Evolutionary conservation across 345 rosid genomes (phyloP).

Genomic region (Rhodomyrtus tomentosa): DNA sequence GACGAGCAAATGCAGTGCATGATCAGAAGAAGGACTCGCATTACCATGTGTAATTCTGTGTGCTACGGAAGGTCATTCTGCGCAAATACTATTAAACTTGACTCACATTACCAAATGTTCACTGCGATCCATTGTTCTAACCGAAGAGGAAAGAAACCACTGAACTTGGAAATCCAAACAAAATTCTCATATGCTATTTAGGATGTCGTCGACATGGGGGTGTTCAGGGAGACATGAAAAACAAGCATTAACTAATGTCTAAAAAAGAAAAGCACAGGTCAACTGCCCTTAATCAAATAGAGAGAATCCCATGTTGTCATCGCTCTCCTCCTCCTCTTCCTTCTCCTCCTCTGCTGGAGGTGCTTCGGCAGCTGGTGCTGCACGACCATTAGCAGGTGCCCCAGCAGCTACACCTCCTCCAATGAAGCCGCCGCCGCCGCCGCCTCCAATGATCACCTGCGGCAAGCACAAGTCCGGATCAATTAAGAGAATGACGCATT

Average conservation of each 20-base stretch:
- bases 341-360: conserved; percentile 46
- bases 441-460: conserved; percentile 47
- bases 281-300: conserved; percentile 38
- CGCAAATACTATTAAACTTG: neutral
- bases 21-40: neutral
- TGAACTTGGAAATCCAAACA: neutral
- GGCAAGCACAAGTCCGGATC: neutral
- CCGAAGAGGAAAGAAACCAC: neutral
- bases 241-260: neutral
- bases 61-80: neutral
- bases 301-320: conserved; percentile 61
- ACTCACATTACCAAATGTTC: neutral
- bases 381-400: conserved; percentile 32
- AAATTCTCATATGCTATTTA: neutral
- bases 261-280: neutral
- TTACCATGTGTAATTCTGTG: too few species aligned
- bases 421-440: conserved; percentile 30
- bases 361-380: conserved; percentile 32
- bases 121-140: neutral
- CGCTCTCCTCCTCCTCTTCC: conserved; percentile 55
- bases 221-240: neutral
- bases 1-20: neutral
- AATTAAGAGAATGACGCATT: too few species aligned
- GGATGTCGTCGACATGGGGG: neutral
- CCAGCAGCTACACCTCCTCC: conserved; percentile 34